Evolutionary conservation across 495 filamentous ascomycete genomes (phyloP).

Genomic region (Lophium mytilinum): DNA sequence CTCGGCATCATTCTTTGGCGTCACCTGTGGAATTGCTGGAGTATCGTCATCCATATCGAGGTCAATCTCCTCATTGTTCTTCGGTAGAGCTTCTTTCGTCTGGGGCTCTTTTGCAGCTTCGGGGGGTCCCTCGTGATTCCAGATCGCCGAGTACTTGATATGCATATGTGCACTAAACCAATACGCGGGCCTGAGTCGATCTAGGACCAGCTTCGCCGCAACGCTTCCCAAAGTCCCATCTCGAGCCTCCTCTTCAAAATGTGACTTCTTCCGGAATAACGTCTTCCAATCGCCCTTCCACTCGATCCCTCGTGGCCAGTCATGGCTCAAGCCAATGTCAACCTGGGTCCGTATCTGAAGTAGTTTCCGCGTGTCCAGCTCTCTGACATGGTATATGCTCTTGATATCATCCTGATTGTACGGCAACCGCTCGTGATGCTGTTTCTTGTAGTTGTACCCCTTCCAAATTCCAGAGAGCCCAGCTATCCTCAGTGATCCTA

Average conservation of each 20-base stretch:
- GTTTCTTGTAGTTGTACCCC: slow-evolving; percentile 67
- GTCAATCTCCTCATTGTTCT: slow-evolving; percentile 36
- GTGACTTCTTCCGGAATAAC: slow-evolving; percentile 62
- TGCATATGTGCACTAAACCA: slow-evolving; percentile 97
- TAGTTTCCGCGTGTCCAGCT: slow-evolving; percentile 85
- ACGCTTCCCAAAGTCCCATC: slow-evolving; percentile 65
- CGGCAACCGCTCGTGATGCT: slow-evolving; percentile 79
- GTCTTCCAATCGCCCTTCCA: slow-evolving; percentile 53
- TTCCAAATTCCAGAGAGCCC: slow-evolving; percentile 93
- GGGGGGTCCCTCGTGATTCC: slow-evolving; percentile 46
- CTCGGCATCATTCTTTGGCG: slow-evolving; percentile 5
- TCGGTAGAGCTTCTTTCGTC: background rate
- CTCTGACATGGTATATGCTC: slow-evolving; percentile 78
- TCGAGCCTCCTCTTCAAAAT: slow-evolving; percentile 64
- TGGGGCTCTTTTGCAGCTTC: background rate
- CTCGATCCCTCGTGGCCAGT: slow-evolving; percentile 84
- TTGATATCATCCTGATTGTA: slow-evolving; percentile 65
- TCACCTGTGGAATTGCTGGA: background rate
- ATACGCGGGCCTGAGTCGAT: slow-evolving; percentile 68
- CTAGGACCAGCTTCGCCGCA: slow-evolving; percentile 69
- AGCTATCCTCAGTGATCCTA: slow-evolving; percentile 80
- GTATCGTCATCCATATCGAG: slow-evolving; percentile 31
- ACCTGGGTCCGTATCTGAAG: slow-evolving; percentile 75
- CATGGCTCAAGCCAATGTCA: slow-evolving; percentile 85
- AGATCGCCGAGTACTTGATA: slow-evolving; percentile 68